A percentile compares a stretch with the other conserved stretches of the same genome.
Evolutionary conservation across 2,329 filamentous ascomycete genomes (phyloP).

Genomic region (Cyphellophora europaea): DNA sequence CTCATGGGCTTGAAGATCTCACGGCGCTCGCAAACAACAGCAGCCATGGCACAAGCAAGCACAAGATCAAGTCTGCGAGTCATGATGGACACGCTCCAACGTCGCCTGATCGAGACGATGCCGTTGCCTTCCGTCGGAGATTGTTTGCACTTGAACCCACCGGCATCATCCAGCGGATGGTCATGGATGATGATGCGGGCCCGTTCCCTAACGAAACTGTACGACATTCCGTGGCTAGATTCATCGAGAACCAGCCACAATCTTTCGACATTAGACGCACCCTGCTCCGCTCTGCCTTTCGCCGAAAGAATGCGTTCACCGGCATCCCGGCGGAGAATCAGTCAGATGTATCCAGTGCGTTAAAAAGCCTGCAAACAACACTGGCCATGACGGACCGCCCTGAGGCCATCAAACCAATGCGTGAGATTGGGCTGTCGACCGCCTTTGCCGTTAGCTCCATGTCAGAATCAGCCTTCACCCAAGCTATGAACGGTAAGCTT

Average conservation of each 20-base stretch:
- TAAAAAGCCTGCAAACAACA: not conserved
- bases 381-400: not conserved
- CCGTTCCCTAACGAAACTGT: not conserved
- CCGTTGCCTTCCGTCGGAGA: too few relatives aligned
- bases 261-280: not conserved
- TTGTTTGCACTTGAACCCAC: not conserved
- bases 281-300: too few relatives aligned
- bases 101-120: too few relatives aligned
- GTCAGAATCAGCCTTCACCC: not conserved
- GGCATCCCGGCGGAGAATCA: not conserved
- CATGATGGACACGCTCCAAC: too few relatives aligned
- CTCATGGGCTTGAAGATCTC: too few relatives aligned
- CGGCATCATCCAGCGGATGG: not conserved
- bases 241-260: not conserved
- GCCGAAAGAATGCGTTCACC: not conserved
- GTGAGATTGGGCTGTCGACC: not conserved
- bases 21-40: too few relatives aligned
- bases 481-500: not conserved
- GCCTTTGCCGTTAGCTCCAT: not conserved
- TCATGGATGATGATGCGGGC: not conserved
- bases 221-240: not conserved
- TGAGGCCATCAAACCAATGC: not conserved
- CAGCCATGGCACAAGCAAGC: too few relatives aligned
- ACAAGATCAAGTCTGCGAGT: too few relatives aligned
- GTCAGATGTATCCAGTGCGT: not conserved